Percentiles rank a stretch among this genome's conserved stretches.
Evolutionary conservation across 78 protist species (phyloP).

Genomic region (Dictyostelium firmibasis): DNA sequence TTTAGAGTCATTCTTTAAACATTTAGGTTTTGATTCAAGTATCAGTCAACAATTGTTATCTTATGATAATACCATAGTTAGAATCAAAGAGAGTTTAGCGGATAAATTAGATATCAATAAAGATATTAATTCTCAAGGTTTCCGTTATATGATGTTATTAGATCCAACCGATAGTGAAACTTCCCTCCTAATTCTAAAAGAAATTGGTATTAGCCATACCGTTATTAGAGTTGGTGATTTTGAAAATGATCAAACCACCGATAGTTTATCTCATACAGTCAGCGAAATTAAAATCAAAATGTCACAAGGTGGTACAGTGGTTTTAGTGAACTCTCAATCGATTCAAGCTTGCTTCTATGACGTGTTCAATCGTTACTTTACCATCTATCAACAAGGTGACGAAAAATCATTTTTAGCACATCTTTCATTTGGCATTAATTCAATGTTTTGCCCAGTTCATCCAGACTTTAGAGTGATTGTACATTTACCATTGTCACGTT

Average conservation of each 20-base stretch:
- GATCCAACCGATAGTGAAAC: slow-evolving; percentile 74
- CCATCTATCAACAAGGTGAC: not conserved
- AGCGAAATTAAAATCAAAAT: slow-evolving; percentile 35
- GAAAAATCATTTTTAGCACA: slow-evolving; percentile 17
- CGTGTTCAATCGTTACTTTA: slow-evolving; percentile 65
- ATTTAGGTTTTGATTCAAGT: slow-evolving; percentile 2
- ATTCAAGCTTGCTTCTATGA: slow-evolving; percentile 80
- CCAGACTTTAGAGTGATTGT: slow-evolving; percentile 68
- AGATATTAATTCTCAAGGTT: not conserved
- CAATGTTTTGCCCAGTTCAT: slow-evolving; percentile 54
- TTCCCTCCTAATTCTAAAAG: slow-evolving; percentile 37
- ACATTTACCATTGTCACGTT: slow-evolving; percentile 54
- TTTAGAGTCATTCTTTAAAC: not conserved
- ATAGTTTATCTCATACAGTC: slow-evolving; percentile 9
- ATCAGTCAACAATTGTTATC: not conserved
- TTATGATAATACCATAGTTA: slow-evolving; percentile 2
- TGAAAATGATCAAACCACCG: slow-evolving; percentile 23
- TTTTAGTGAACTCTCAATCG: slow-evolving; percentile 44
- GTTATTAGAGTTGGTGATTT: slow-evolving; percentile 79
- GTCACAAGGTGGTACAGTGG: slow-evolving; percentile 71
- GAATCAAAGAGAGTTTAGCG: not conserved
- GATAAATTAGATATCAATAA: not conserved
- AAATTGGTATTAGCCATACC: not conserved
- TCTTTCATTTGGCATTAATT: slow-evolving; percentile 53
- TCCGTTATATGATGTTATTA: slow-evolving; percentile 44